Conservation (phyloP, 1,139 yeast genomes). For the Yamadazyma aaseri region DNA sequence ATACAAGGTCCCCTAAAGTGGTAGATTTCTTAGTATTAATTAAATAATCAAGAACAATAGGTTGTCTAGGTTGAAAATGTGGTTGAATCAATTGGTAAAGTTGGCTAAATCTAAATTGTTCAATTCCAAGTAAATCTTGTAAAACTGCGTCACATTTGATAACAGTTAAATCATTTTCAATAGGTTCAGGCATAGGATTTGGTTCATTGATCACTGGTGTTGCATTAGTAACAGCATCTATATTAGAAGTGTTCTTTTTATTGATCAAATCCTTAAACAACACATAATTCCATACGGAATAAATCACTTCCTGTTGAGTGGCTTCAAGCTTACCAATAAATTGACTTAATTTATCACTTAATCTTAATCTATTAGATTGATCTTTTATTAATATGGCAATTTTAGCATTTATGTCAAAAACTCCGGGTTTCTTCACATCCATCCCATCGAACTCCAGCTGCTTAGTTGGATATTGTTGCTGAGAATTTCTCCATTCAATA, state of each 20-base stretch:
- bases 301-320: slow-evolving; percentile 84
- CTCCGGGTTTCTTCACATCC: slow-evolving; percentile 80
- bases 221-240: slow-evolving; percentile 36
- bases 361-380: slow-evolving; percentile 58
- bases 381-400: slow-evolving; percentile 82
- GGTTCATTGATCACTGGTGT: slow-evolving; percentile 19
- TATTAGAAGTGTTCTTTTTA: slow-evolving; percentile 31
- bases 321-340: slow-evolving; percentile 75
- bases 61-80: slow-evolving; percentile 72
- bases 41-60: slow-evolving; percentile 72
- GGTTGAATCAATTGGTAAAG: slow-evolving; percentile 63
- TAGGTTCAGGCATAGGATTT: slow-evolving; percentile 16
- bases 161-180: slow-evolving; percentile 42
- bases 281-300: slow-evolving; percentile 84
- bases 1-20: slow-evolving; percentile 76
- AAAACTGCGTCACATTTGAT: slow-evolving; percentile 68
- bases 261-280: slow-evolving; percentile 69
- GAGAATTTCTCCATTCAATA: slow-evolving; percentile 43
- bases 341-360: slow-evolving; percentile 61
- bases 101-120: slow-evolving; percentile 65
- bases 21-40: slow-evolving; percentile 73
- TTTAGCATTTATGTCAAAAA: slow-evolving; percentile 61
- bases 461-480: slow-evolving; percentile 15
- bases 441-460: slow-evolving; percentile 75
- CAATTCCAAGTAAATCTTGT: slow-evolving; percentile 52